Base-by-base conservation (phyloP, 2,329 filamentous ascomycete species). In the Phaeoacremonium minimum region DNA sequence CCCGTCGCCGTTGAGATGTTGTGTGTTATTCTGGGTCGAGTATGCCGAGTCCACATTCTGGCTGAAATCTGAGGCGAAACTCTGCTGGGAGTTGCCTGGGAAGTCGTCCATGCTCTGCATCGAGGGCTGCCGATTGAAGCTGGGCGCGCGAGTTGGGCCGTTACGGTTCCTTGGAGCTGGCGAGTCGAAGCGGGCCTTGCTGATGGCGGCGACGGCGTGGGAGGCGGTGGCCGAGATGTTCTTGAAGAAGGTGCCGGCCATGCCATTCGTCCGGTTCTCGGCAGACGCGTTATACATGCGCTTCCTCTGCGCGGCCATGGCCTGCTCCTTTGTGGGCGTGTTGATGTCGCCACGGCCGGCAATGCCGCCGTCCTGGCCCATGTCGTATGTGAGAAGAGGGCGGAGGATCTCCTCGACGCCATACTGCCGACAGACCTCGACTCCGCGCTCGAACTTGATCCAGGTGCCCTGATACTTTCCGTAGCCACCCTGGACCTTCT, bases 381-480 rank as follows among this genome's bases (percentile, higher is more conserved):
- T 85, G 53, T 91, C 86, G 57, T 91, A 88, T 18, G 85, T 87
- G 36, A 93, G 64, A 5, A 93, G 71, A 13, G 85, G 85, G 15
- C 79, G 75, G 32, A 93, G 65, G 5, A 87, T 52, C 45, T 91
- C 86, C 57, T 91, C 85, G 19, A 93, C 87, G 9, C 76, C 79
- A 48, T 85, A 85, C 46, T 83, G 78, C 29, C 85, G 81, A 61
- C 93, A 97, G 50, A 98, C 91, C 55, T 96, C 88, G 31, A 94
- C 75, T 2, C 91, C 93, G 43, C 91, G 81, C 33, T 91, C 85
- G 55, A 95, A 97, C 54, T 85, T 87, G 55, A 98, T 95, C 93
- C 93, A 98, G 3, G 93, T 98, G 37, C 93, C 93, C 67, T 98
- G 93, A 55, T 98, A 98, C 68, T 97, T 97, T 46, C 93, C 93